These are phyloP conservation scores for Fusarium musae DNA, from an alignment of 2,329 filamentous ascomycete genomes.

Conservation along the genomic window DNA sequence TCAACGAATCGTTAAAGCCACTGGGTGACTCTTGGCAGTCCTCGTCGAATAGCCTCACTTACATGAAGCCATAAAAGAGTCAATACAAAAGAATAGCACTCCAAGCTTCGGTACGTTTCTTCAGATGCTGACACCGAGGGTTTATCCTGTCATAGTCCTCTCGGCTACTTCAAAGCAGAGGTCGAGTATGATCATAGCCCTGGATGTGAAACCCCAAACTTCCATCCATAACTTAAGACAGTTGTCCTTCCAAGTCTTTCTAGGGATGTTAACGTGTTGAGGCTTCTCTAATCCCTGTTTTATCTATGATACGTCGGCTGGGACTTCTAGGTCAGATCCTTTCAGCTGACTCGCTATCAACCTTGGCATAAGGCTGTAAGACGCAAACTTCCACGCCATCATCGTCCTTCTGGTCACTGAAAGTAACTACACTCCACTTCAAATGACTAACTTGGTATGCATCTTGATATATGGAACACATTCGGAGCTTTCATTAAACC, in stretches of 20 bases:
- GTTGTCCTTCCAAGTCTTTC: no score
- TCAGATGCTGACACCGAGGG: rapidly evolving
- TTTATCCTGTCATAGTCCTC: neutral
- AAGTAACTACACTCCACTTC: neutral
- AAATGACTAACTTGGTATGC: neutral
- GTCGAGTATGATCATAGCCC: no score
- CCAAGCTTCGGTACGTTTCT: neutral
- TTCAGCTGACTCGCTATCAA: neutral
- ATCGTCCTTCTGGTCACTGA: neutral
- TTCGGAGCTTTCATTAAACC: neutral
- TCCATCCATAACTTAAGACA: no score
- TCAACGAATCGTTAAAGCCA: neutral
- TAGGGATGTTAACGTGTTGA: no score
- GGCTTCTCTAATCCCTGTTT: no score
- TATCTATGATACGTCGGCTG: no score
- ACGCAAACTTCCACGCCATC: rapidly evolving
- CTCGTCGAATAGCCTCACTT: rapidly evolving
- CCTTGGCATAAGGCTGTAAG: neutral
- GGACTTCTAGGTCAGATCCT: no score
- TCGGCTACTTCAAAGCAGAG: no score
- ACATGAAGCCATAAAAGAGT: neutral
- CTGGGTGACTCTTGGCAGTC: rapidly evolving
- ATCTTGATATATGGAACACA: neutral
- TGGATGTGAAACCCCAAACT: no score
- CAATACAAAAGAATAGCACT: neutral